Conservation (phyloP, 2,329 filamentous ascomycete species). For the Uncinocarpus reesii region DNA sequence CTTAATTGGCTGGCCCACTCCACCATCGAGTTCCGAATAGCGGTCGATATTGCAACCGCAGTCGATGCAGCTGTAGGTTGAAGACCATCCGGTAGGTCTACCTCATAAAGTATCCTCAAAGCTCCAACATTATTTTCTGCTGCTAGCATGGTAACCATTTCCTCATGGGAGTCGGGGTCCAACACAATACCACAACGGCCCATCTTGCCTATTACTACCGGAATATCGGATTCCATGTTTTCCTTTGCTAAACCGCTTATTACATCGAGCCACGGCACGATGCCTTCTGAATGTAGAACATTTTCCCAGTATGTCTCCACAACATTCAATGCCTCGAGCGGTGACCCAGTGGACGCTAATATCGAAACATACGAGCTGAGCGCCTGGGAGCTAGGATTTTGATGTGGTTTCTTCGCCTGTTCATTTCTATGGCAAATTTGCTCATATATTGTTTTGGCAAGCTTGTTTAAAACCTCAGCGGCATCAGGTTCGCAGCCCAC, state of each 20-base stretch:
- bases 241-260: constrained; percentile 43
- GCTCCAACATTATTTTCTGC: constrained; percentile 47
- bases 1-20: constrained; percentile 56
- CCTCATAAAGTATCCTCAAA: constrained; percentile 58
- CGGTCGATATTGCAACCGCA: constrained; percentile 50
- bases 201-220: constrained; percentile 19
- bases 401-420: background rate
- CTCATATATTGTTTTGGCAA: constrained; percentile 32
- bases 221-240: constrained; percentile 37
- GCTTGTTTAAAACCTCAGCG: constrained; percentile 30
- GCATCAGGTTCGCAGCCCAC: constrained; percentile 29
- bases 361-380: constrained; percentile 41
- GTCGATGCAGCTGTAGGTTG: constrained; percentile 42
- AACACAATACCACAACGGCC: constrained; percentile 25
- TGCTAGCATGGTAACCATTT: constrained; percentile 55
- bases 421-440: constrained; percentile 21
- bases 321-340: constrained; percentile 44
- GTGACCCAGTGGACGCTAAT: constrained; percentile 46
- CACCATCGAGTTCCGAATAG: constrained; percentile 48
- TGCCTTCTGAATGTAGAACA: constrained; percentile 20
- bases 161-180: constrained; percentile 32
- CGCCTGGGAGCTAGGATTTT: constrained; percentile 25
- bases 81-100: constrained; percentile 37
- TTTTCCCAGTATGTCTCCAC: constrained; percentile 35
- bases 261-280: constrained; percentile 42